Evolutionary conservation across 2,329 filamentous ascomycete genomes (phyloP), one percentile per base, ranked within the genome.

Genomic region (Claviceps purpurea): DNA sequence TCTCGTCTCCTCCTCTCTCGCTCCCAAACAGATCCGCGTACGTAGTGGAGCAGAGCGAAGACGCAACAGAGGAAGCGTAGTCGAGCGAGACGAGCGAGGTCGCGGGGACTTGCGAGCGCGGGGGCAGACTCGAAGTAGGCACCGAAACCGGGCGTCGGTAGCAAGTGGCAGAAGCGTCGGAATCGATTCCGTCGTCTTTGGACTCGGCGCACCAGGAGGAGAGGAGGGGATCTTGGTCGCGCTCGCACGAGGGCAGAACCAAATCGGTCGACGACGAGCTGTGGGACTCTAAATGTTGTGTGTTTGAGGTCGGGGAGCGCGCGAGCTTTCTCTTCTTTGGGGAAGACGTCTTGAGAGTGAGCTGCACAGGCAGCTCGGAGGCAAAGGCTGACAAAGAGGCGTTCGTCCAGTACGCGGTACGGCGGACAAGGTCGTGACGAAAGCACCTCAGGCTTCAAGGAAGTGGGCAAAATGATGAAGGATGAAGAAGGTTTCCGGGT

Each of bases 321-420:
- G 69, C 73, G 62, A 84, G 77, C 77, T 79, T 84, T 75, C 80
- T 76, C 80, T 84, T 84, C 79, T 84, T 84, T 76, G 72, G 75
- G 73, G 79, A 83, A 80, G 80, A 83, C 81, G 81, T 84, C 69
- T 76, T 84, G 81, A 77, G 73, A 67, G 75, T 70, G 81, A 84
- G 81, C 81, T 82, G 79, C 80, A 66, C 66, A 60, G 62, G 78
- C 78, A 81, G 78, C 78, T 81, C 78, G 68, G 62, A 63, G 58
- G 49, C 46, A 43, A 50, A 54, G 39, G 52, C 45, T 24, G 50
- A 47, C 45, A 52, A 50, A 50, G 50, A 38, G 38, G 52, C 41
- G 16, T 34, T 34, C 51, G 49, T 38, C 34, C 37, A 54, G 43
- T 47, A 56, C 20, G 41, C 30, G 51, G 50, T 41, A 39, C 42